phyloP scores from a whole-genome alignment of 1,139 yeast genomes.

The Suhomyces choctaworum region DNA sequence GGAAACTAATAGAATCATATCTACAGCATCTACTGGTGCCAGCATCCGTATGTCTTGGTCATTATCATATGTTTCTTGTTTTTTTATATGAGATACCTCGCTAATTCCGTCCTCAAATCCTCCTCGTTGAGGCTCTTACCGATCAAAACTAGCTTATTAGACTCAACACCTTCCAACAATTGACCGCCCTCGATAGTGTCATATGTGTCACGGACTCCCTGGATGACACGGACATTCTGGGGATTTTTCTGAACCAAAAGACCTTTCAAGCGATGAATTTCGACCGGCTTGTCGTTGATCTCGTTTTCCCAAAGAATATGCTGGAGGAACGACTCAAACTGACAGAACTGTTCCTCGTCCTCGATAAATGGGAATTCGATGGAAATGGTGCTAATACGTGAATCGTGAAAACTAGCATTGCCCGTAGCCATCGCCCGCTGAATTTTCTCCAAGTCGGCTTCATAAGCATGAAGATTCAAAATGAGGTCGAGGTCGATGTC shows the following conservation, averaged over 20 bases:
- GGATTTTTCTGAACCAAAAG: constrained; percentile 42
- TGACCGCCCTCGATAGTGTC: constrained; percentile 64
- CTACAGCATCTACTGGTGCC: too few species aligned
- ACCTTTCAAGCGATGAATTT: constrained; percentile 85
- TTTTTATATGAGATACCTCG: constrained; percentile 15
- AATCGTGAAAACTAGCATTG: constrained; percentile 37
- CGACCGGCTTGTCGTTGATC: constrained; percentile 47
- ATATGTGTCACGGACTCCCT: constrained; percentile 91
- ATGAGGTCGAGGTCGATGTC: constrained; percentile 60
- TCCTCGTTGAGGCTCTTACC: constrained; percentile 60
- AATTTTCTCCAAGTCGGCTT: constrained; percentile 40
- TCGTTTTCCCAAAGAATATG: constrained; percentile 65
- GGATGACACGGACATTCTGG: constrained; percentile 57
- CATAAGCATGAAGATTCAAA: constrained; percentile 81
- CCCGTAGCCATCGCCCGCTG: constrained; percentile 18
- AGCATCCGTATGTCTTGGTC: background rate
- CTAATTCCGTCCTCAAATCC: constrained; percentile 30
- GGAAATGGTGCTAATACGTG: constrained; percentile 63
- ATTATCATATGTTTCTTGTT: too few species aligned
- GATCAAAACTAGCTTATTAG: constrained; percentile 71
- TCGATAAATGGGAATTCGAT: constrained; percentile 52
- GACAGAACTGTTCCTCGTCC: constrained; percentile 30
- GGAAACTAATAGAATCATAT: too few species aligned
- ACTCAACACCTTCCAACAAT: constrained; percentile 35
- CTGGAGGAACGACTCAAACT: constrained; percentile 64